Base-by-base conservation (phyloP, 2,329 filamentous ascomycete genomes). In the Proliferodiscus dingleyae region DNA sequence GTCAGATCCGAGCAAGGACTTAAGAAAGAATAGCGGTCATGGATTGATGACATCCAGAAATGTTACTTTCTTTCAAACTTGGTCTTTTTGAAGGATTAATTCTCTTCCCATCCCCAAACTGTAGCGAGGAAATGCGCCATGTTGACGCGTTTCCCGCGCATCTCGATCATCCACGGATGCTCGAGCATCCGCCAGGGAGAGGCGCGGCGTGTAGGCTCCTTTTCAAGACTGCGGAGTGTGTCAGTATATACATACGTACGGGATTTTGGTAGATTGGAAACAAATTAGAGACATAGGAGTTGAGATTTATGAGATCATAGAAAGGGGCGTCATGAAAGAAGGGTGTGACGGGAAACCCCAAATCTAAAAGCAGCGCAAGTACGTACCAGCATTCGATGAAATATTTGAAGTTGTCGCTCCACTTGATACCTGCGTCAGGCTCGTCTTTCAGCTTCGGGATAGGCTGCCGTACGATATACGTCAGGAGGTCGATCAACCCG, bases 361-460 rank as follows among this genome's bases (percentile, higher is more conserved):
- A n/a, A n/a, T n/a, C n/a, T n/a, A n/a, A n/a, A n/a, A n/a, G n/a
- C n/a, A n/a, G n/a, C n/a, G n/a, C n/a, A n/a, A n/a, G n/a, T 45
- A 83, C 88, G 64, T 79, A 97, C 91, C 93, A 97, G 80, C 90
- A 96, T 70, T 96, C 90, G 60, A 98, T 96, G 61, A 98, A 98
- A 66, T 96, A 96, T 67, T 98, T 98, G 70, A 98, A 97, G 63
- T 87, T 95, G 58, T 94, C 87, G 58, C 87, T 95, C 93, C 93
- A 98, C 63, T 84, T 85, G 56, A 98, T 94, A 48, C 84, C 83
- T 56, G 86, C 87, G 24, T 89, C 82, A 0, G 88, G 87, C 68
- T 98, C 93, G 57, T 98, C 93, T 68, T 96, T 97, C 53, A 98
- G 73, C 66, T 89, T 94, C 2, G 93, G 93, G 49, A 97, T 95